Evolutionary conservation across 2,329 filamentous ascomycete species (phyloP), one percentile per base, ranked within the genome.

Genomic region (Sodiomyces alkalinus): DNA sequence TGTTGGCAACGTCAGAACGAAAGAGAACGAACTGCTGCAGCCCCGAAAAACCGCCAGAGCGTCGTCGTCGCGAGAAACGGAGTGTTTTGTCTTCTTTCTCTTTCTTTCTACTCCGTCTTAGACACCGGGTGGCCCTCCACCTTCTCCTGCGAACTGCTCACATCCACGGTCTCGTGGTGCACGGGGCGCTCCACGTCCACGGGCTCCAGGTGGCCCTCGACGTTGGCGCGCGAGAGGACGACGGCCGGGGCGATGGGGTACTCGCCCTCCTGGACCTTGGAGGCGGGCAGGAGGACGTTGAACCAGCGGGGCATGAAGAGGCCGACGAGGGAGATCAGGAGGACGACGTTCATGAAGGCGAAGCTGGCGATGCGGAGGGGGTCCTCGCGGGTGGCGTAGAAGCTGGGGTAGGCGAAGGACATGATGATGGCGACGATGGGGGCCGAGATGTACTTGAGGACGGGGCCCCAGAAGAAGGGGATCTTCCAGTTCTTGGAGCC

Each of bases 381-480:
- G 17, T 40, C 37, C 22, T 30, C 33, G 11, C 37, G 32, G 1
- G n/a, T 15, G 7, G 25, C 32, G 16, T 39, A 39, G 15, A 40
- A 41, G 22, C 33, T 27, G 2, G 36, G 37, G 10, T 41, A 41
- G 2, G 37, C 26, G 8, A 42, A 39, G 19, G 31, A 39, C 16
- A 32, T 26, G 12, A 41, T 31, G 17, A 42, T 42, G 16, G 37
- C 33, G 2, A 39, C 29, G 11, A 40, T 41, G 1, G 39, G 37
- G 1, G 34, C 37, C 3, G 39, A 36, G 21, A 35, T 34, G 31
- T 40, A 40, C 11, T 39, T 40, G 17, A 42, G 33, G 7, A 42
- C 14, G 18, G 39, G 35, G 1, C 28, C 27, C 36, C 34, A 38
- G 22, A 35, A 18, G 17, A 35, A 14, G 8, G 39, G 36, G 7